Base-by-base conservation (phyloP, 2,329 filamentous ascomycete genomes). In the Scedosporium boydii region DNA sequence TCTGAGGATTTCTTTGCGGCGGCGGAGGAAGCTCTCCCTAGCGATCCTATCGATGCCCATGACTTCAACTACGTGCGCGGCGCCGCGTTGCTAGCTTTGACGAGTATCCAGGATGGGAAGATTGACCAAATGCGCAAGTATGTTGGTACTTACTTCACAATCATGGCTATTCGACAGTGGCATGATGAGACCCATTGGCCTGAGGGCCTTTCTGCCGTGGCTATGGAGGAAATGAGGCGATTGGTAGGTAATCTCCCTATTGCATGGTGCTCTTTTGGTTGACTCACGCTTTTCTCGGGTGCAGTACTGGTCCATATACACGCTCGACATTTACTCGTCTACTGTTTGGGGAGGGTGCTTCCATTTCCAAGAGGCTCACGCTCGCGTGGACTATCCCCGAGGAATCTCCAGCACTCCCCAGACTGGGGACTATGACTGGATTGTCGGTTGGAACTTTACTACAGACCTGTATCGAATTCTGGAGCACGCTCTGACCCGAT, bases 271-370 rank as follows among this genome's bases (percentile, higher is more conserved):
- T 64, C 56, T 23, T 18, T 14, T 14, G n/a, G 23, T 23, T 23
- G 23, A 23, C 18, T 21, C 14, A 18, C 16, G 46, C 23, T 18
- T 26, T 29, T 5, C n/a, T 38, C 14, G 7, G 2, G 41, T 48
- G 5, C 62, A 79, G 75, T 80, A 79, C 66, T 85, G 82, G 82
- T 81, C 80, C 44, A 82, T 81, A 62, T 85, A 85, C 67, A 81
- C 78, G 7, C 70, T 85, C 1, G 82, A 85, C 62, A 75, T 85
- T 3, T 83, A 80, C 68, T 75, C 78, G 0, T 77, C 79, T 3
- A 77, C 82, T 46, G 79, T 84, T 6, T 84, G 80, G 77, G 77
- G 66, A 10, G 67, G 67, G 44, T 62, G 68, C 14, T 62, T 69
- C 3, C 65, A 66, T 38, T 67, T 62, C 27, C 64, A 64, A n/a